Percentiles rank a stretch among this genome's conserved stretches.
Conservation (phyloP, 2,329 filamentous ascomycete species). For the Clonostachys rhizophaga region DNA sequence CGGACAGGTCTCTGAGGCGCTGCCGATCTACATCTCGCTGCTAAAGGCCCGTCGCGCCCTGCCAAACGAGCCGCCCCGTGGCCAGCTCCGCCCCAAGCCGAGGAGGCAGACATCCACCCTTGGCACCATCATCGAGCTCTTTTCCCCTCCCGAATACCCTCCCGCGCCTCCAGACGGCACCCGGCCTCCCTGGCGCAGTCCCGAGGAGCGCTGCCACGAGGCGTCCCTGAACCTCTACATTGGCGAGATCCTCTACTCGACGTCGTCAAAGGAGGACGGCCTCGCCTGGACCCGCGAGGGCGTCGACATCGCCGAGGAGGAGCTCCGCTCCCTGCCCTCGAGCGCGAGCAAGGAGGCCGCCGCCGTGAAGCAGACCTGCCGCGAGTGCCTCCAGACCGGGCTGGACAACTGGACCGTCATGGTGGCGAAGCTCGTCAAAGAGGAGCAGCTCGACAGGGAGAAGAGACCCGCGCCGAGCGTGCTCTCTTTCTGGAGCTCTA, state of each 20-base stretch:
- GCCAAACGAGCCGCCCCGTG: slow-evolving; percentile 20
- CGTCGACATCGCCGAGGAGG: slow-evolving; percentile 73
- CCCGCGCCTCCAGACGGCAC: slow-evolving; percentile 66
- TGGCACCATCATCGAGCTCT: slow-evolving; percentile 11
- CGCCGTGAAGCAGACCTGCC: slow-evolving; percentile 52
- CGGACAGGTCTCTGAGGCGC: slow-evolving; percentile 61
- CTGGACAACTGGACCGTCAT: slow-evolving; percentile 81
- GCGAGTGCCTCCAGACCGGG: slow-evolving; percentile 71
- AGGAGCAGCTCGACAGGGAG: slow-evolving; percentile 30
- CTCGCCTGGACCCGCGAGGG: slow-evolving; percentile 87
- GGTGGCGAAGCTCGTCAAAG: slow-evolving; percentile 59
- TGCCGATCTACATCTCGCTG: slow-evolving; percentile 82
- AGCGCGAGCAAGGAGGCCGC: slow-evolving; percentile 2
- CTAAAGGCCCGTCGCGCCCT: slow-evolving; percentile 71
- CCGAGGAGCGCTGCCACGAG: slow-evolving; percentile 73
- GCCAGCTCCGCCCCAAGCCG: slow-evolving; percentile 3
- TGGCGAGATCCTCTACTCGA: slow-evolving; percentile 84
- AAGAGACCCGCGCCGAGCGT: slow-evolving; percentile 12
- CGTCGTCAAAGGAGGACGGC: slow-evolving; percentile 58
- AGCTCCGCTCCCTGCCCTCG: slow-evolving; percentile 40
- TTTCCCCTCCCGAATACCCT: slow-evolving; percentile 60
- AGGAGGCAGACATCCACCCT: slow-evolving; percentile 2
- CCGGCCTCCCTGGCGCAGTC: slow-evolving; percentile 57
- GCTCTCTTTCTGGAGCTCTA: slow-evolving; percentile 28
- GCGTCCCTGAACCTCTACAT: slow-evolving; percentile 85